phyloP scores from a whole-genome alignment of 306 rosid species.

The Macrotyloma uniflorum region DNA sequence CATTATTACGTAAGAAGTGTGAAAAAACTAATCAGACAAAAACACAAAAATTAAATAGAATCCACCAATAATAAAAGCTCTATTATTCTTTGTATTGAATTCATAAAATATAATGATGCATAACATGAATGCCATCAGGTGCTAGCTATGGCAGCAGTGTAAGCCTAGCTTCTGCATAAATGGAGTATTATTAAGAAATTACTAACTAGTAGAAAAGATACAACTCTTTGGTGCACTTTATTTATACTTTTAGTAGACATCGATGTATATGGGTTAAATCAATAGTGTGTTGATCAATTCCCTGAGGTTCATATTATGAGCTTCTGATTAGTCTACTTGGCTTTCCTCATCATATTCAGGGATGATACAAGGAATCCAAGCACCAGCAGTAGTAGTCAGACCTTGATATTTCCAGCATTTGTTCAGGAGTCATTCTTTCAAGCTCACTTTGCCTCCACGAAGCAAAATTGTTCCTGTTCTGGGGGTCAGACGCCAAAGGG shows the following conservation, averaged over 20 bases:
- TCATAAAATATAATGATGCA: background rate
- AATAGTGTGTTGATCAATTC: background rate
- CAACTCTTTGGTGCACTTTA: background rate
- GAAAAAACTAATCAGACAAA: too few relatives aligned
- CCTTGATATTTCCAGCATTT: constrained; percentile 79
- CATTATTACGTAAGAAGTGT: too few relatives aligned
- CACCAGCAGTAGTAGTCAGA: constrained; percentile 98
- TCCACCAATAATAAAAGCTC: too few relatives aligned
- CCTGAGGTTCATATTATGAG: background rate
- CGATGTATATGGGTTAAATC: background rate
- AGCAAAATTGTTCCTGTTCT: constrained; percentile 76
- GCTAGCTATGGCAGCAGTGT: background rate
- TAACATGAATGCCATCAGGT: background rate
- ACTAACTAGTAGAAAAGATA: background rate
- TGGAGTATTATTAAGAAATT: background rate
- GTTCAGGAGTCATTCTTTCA: constrained; percentile 86
- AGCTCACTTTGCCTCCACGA: constrained; percentile 75
- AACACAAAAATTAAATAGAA: too few relatives aligned
- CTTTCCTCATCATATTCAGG: constrained; percentile 22
- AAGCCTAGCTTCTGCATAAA: background rate
- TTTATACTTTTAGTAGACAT: background rate
- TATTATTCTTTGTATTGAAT: too few relatives aligned
- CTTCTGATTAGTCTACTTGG: background rate
- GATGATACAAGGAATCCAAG: constrained; percentile 57
- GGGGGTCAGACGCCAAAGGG: constrained; percentile 75